phyloP scores from a whole-genome alignment of 164 flowering plant genomes.

The Dillenia turbinata region DNA sequence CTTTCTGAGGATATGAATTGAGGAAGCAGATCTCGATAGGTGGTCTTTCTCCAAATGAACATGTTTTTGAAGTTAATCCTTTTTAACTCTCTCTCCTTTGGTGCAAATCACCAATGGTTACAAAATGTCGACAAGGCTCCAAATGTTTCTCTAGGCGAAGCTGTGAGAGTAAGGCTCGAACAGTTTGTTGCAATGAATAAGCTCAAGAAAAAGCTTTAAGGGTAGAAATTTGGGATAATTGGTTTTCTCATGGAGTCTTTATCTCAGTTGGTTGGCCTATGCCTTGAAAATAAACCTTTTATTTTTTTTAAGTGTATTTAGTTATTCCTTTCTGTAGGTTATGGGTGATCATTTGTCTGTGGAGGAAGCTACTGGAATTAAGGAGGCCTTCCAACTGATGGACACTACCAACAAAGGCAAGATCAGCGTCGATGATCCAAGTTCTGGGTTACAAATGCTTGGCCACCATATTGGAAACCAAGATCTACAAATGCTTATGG shows the following conservation, averaged over 20 bases:
- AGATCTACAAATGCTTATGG: slow-evolving; percentile 80
- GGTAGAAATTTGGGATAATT: slow-evolving; percentile 35
- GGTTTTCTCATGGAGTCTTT: no score
- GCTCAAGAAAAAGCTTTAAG: slow-evolving; percentile 89
- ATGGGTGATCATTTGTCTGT: slow-evolving; percentile 84
- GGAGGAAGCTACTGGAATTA: slow-evolving; percentile 88
- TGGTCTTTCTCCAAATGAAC: not conserved
- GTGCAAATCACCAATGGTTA: slow-evolving; percentile 91
- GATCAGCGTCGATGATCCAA: slow-evolving; percentile 62
- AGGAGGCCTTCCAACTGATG: slow-evolving; percentile 77
- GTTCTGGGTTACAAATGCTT: slow-evolving; percentile 55
- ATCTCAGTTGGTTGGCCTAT: no score
- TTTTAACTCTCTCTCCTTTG: not conserved
- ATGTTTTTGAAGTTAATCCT: not conserved
- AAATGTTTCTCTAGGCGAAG: slow-evolving; percentile 82
- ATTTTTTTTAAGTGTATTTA: no score
- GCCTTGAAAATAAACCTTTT: no score
- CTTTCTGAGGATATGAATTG: not conserved
- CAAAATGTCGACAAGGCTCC: slow-evolving; percentile 86
- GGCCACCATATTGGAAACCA: slow-evolving; percentile 77
- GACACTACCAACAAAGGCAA: slow-evolving; percentile 63
- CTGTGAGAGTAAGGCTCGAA: slow-evolving; percentile 82
- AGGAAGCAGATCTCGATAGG: not conserved
- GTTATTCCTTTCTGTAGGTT: slow-evolving; percentile 38
- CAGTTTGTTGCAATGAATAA: slow-evolving; percentile 94